A percentile compares a stretch with the other conserved stretches of the same genome.
Conservation (phyloP, 768 basidiomycete genomes). For the Grammothele lineata region DNA sequence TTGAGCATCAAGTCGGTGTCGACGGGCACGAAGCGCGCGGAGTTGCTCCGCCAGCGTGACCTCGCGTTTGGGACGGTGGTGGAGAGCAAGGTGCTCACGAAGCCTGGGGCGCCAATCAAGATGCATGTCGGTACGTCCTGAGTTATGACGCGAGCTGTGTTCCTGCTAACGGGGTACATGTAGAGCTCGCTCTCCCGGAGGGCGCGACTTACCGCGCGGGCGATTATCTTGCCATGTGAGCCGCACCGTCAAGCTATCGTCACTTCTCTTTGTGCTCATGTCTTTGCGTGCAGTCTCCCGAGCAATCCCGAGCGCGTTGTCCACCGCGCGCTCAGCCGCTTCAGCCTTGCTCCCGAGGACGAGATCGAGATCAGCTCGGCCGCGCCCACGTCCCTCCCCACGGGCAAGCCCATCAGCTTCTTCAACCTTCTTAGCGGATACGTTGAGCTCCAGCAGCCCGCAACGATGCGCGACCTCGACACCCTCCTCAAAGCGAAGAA, state of each 20-base stretch:
- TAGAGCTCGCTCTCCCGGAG: constrained; percentile 39
- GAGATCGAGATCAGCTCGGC: constrained; percentile 33
- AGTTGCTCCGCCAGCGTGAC: constrained; percentile 33
- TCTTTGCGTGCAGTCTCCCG: constrained; percentile 29
- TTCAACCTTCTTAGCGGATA: constrained; percentile 39
- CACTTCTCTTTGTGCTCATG: no score
- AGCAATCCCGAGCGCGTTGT: constrained; percentile 37
- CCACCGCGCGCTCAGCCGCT: constrained; percentile 33
- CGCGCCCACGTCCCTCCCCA: constrained; percentile 40
- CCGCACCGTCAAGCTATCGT: constrained; percentile 33
- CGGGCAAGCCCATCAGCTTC: constrained; percentile 32
- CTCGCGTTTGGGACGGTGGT: constrained; percentile 35
- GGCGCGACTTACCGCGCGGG: constrained; percentile 36
- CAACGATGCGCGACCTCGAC: constrained; percentile 37
- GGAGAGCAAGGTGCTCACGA: constrained; percentile 35
- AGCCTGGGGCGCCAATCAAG: constrained; percentile 33
- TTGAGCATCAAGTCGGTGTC: constrained; percentile 30
- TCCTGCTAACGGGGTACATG: constrained; percentile 42
- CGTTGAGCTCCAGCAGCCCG: constrained; percentile 44
- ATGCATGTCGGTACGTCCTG: constrained; percentile 35
- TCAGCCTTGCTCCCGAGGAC: constrained; percentile 36
- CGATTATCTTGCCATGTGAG: constrained; percentile 44
- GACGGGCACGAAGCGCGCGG: constrained; percentile 30
- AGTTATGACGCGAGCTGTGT: constrained; percentile 36
- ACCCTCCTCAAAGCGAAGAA: constrained; percentile 27